phyloP scores from a whole-genome alignment of 352 stramenopile genomes.

The Elongisporangium senticosum region DNA sequence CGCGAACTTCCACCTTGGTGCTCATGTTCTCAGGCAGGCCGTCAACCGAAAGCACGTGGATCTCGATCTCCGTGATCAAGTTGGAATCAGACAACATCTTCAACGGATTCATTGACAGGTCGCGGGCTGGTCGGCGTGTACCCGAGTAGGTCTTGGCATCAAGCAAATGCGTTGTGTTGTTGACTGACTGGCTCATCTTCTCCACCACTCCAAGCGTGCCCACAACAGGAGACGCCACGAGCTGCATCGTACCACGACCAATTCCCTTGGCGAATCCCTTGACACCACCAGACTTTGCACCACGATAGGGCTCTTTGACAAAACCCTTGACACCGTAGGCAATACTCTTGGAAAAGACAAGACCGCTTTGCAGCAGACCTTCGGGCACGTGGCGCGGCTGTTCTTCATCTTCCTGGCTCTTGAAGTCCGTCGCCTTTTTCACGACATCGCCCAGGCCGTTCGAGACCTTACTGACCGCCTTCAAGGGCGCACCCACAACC shows the following conservation, averaged over 20 bases:
- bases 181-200: slow-evolving; percentile 78
- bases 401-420: slow-evolving; percentile 67
- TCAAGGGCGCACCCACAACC: slow-evolving; percentile 66
- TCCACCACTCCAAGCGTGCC: slow-evolving; percentile 78
- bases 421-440: slow-evolving; percentile 78
- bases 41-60: slow-evolving; percentile 69
- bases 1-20: slow-evolving; percentile 60
- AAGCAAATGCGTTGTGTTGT: slow-evolving; percentile 83
- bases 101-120: slow-evolving; percentile 44
- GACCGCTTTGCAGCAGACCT: slow-evolving; percentile 64
- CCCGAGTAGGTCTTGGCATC: slow-evolving; percentile 78
- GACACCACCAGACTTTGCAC: slow-evolving; percentile 60
- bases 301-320: slow-evolving; percentile 77
- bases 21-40: slow-evolving; percentile 64
- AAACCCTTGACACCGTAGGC: slow-evolving; percentile 71
- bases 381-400: slow-evolving; percentile 74
- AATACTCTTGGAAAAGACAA: slow-evolving; percentile 76
- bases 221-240: slow-evolving; percentile 77
- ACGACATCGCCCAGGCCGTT: slow-evolving; percentile 82
- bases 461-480: slow-evolving; percentile 76
- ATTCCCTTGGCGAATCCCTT: slow-evolving; percentile 83
- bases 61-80: slow-evolving; percentile 80
- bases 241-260: slow-evolving; percentile 67
- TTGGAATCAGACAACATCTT: slow-evolving; percentile 80
- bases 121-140: slow-evolving; percentile 65